Conservation (phyloP, 1,284 basidiomycete genomes). For the Microbotryomycetes sp. region DNA sequence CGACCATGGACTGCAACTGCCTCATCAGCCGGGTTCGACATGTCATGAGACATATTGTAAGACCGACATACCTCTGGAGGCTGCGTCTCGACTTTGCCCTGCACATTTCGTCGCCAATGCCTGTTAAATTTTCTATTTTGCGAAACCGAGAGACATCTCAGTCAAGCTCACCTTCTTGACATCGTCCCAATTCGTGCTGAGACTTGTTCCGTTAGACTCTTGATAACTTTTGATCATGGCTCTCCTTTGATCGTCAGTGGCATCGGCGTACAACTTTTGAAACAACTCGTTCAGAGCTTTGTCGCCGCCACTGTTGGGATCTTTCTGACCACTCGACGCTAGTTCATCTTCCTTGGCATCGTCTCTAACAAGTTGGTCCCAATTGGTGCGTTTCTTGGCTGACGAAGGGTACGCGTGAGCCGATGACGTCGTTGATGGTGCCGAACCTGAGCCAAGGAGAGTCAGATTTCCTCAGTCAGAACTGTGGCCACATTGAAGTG, state of each 20-base stretch:
- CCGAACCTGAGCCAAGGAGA: neutral
- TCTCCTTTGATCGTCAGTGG: constrained; percentile 70
- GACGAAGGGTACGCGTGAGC: constrained; percentile 38
- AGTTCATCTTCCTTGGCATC: constrained; percentile 39
- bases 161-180: constrained; percentile 59
- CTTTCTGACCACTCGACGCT: constrained; percentile 53
- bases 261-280: constrained; percentile 63
- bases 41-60: neutral
- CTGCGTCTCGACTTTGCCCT: constrained; percentile 29
- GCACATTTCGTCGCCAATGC: neutral
- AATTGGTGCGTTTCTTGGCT: constrained; percentile 57
- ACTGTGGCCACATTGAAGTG: too few relatives aligned
- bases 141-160: neutral
- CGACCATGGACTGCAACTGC: constrained; percentile 29
- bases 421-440: constrained; percentile 1
- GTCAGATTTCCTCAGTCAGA: too few relatives aligned
- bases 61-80: constrained; percentile 31
- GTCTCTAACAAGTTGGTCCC: constrained; percentile 70
- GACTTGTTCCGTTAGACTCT: constrained; percentile 56
- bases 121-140: neutral
- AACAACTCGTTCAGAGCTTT: constrained; percentile 44
- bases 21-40: neutral
- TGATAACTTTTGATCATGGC: constrained; percentile 96
- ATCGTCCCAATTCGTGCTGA: constrained; percentile 90
- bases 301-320: constrained; percentile 77